A percentile compares a stretch with the other conserved stretches of the same genome.
These are phyloP conservation scores for Stenogyne calaminthoides DNA, from an alignment of 305 asterid genomes.

Conservation along the genomic window DNA sequence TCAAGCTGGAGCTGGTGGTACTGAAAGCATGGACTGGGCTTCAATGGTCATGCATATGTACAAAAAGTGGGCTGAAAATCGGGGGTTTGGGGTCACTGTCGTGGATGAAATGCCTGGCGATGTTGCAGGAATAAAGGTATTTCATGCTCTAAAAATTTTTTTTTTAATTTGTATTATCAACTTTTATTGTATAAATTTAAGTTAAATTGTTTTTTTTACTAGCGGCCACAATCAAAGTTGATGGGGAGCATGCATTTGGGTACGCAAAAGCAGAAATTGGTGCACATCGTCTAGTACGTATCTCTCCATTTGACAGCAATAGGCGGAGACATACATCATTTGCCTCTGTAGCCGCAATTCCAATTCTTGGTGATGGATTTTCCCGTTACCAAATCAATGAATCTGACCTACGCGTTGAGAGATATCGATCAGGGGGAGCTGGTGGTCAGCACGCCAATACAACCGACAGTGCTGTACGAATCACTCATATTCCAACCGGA, in stretches of 20 bases:
- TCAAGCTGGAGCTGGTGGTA: slow-evolving; percentile 99
- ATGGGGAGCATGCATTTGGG: slow-evolving; percentile 89
- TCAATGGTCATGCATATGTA: slow-evolving; percentile 96
- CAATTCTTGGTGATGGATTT: slow-evolving; percentile 83
- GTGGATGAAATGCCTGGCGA: slow-evolving; percentile 98
- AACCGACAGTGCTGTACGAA: slow-evolving; percentile 92
- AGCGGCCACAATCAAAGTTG: slow-evolving; percentile 95
- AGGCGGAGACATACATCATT: slow-evolving; percentile 95
- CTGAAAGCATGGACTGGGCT: slow-evolving; percentile 99
- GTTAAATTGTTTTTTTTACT: slow-evolving; percentile 14
- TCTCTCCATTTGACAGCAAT: slow-evolving; percentile 88
- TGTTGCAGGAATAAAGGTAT: slow-evolving; percentile 93
- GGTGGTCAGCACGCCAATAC: slow-evolving; percentile 88
- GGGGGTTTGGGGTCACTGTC: slow-evolving; percentile 71
- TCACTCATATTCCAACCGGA: slow-evolving; percentile 97
- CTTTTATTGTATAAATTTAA: slow-evolving; percentile 14
- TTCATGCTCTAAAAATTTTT: slow-evolving; percentile 24
- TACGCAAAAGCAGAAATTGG: slow-evolving; percentile 98
- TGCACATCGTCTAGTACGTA: slow-evolving; percentile 92
- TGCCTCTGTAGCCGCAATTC: slow-evolving; percentile 93
- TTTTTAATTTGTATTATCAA: background rate
- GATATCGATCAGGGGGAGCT: slow-evolving; percentile 84
- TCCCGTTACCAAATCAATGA: slow-evolving; percentile 78
- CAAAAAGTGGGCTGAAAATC: slow-evolving; percentile 82
- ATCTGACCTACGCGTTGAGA: slow-evolving; percentile 80